A percentile compares a stretch with the other conserved stretches of the same genome.
These are phyloP conservation scores for Ensete glaucum DNA, from an alignment of 176 grass and related monocot species.

Conservation along the genomic window DNA sequence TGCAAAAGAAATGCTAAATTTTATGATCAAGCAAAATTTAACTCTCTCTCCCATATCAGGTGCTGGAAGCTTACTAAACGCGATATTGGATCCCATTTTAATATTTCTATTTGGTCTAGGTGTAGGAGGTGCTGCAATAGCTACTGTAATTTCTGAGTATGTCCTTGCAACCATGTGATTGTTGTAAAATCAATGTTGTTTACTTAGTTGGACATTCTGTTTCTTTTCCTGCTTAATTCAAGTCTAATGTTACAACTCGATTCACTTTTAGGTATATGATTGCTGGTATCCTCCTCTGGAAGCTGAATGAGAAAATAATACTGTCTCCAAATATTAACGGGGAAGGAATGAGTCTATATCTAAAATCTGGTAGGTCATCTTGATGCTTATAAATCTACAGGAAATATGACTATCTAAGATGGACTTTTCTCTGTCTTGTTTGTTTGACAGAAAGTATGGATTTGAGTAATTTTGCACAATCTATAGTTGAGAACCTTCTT, in stretches of 20 bases:
- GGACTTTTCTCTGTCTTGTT: neutral
- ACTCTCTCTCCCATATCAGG: conserved; percentile 27
- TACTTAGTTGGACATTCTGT: conserved; percentile 10
- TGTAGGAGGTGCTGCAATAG: conserved; percentile 79
- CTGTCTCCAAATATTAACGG: conserved; percentile 44
- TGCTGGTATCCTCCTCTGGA: conserved; percentile 71
- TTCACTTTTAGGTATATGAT: conserved; percentile 60
- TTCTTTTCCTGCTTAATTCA: neutral
- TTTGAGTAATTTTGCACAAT: neutral
- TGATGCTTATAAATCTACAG: conserved; percentile 14
- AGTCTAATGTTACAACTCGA: conserved; percentile 17
- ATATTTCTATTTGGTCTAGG: conserved; percentile 84
- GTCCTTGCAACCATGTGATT: conserved; percentile 32
- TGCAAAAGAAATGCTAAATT: neutral
- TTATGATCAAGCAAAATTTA: neutral
- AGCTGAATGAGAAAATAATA: conserved; percentile 63
- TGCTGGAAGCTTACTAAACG: conserved; percentile 82
- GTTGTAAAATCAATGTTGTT: conserved; percentile 25
- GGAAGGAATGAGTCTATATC: conserved; percentile 45
- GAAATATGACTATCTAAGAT: neutral
- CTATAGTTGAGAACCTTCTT: neutral
- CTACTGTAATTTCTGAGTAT: conserved; percentile 87
- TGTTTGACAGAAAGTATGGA: neutral
- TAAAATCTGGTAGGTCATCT: conserved; percentile 63
- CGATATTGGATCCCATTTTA: conserved; percentile 59